Percentiles rank a stretch among this genome's conserved stretches.
These are phyloP conservation scores for Hygrophila difformis DNA, from an alignment of 257 asterid species.

Conservation along the genomic window DNA sequence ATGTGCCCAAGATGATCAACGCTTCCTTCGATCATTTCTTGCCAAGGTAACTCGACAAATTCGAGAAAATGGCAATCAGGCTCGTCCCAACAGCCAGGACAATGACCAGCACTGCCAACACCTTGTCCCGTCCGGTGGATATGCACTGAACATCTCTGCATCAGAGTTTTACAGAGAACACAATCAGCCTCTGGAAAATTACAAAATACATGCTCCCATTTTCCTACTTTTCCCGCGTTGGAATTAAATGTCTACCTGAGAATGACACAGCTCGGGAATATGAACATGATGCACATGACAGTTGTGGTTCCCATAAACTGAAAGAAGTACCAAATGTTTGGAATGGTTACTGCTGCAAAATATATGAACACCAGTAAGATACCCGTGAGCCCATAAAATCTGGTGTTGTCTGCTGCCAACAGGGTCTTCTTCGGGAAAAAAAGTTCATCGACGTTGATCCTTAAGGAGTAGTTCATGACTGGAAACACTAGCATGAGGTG, in stretches of 20 bases:
- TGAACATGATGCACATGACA: constrained; percentile 86
- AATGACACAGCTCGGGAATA: constrained; percentile 84
- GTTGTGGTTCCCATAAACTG: constrained; percentile 96
- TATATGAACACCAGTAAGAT: constrained; percentile 50
- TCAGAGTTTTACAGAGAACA: neutral
- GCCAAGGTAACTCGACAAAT: constrained; percentile 32
- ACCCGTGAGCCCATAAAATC: constrained; percentile 56
- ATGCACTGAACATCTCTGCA: constrained; percentile 67
- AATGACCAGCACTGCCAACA: constrained; percentile 60
- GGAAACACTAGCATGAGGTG: constrained; percentile 99
- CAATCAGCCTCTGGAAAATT: no score
- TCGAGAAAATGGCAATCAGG: constrained; percentile 61
- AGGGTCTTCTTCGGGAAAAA: constrained; percentile 57
- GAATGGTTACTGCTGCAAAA: constrained; percentile 63
- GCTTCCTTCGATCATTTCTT: constrained; percentile 14
- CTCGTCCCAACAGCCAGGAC: constrained; percentile 78
- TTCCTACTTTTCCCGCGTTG: no score
- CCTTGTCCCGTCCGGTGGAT: constrained; percentile 53
- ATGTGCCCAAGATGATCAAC: neutral
- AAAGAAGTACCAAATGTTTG: constrained; percentile 93
- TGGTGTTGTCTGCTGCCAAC: constrained; percentile 30
- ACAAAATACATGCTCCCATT: no score
- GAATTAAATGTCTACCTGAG: constrained; percentile 46
- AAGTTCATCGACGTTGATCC: constrained; percentile 74
- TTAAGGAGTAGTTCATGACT: constrained; percentile 82